Base-by-base conservation (phyloP, 2,329 filamentous ascomycete species). In the Aureobasidium sp. region DNA sequence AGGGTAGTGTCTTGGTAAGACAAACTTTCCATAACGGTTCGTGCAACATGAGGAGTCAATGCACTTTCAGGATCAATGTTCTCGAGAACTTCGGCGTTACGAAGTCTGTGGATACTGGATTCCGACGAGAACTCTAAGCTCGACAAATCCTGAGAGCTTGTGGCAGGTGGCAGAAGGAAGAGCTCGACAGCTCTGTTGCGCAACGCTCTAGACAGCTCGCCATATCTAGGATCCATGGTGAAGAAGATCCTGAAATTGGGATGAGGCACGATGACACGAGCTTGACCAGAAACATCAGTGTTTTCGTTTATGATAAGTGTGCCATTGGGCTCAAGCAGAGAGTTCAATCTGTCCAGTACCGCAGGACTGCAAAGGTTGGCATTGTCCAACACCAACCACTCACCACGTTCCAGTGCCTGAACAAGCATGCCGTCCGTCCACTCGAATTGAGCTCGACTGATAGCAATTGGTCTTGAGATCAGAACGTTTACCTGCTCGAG, bases 361-460 rank as follows among this genome's bases (percentile, higher is more conserved):
- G 93, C 96, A 27, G 93, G 88, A 70, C 89, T 97, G 77, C 95
- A 99, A 62, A 99, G 82, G 70, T 99, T 99, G 64, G 95, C 94
- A 74, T 99, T 97, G 75, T 99, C 94, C 26, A 99, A 84, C 12
- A 99, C 87, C 20, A 99, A 80, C 94, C 94, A 99, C 64, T 91
- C 84, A 15, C 94, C 94, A 67, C 87, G 80, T 70, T 95, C 83
- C 12, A 97, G 80, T 46, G 94, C 93, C 68, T 91, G 88, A 52
- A 97, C 88, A 47, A 99, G 86, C 52, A 95, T 84, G 62, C 95
- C 94, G 72, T 99, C 93, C 1, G 96, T 85, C 94, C 94, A 99
- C 73, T 96, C 91, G 71, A 99, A 99, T 2, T 88, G 87, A 26
- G 91, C 90, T 65, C 87, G 87, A 26, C 87, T 84, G 27, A 90